Conservation (phyloP, 2,329 filamentous ascomycete species). For the Cladophialophora exuberans region DNA sequence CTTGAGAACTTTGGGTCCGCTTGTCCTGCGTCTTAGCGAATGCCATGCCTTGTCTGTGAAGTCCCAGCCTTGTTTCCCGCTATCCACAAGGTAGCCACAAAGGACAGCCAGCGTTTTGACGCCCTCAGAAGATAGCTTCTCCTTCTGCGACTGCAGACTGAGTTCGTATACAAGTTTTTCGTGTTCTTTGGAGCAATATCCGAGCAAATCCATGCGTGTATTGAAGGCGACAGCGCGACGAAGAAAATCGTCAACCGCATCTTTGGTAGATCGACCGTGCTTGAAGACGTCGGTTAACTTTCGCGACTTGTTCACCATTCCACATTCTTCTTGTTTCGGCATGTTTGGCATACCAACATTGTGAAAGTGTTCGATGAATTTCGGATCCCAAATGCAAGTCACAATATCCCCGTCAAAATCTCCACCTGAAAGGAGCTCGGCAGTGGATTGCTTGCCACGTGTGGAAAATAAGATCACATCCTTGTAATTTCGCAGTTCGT, state of each 20-base stretch:
- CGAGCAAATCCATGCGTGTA: conserved; percentile 51
- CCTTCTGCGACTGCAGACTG: conserved; percentile 43
- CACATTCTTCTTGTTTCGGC: conserved; percentile 48
- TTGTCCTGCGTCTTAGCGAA: conserved; percentile 2
- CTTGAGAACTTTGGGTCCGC: not conserved
- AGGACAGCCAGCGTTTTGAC: conserved; percentile 46
- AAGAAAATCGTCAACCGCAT: conserved; percentile 45
- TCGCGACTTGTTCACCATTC: conserved; percentile 49
- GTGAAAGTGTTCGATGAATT: conserved; percentile 54
- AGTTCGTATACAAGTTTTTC: conserved; percentile 54
- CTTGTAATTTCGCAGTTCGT: conserved; percentile 56
- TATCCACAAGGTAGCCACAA: conserved; percentile 51
- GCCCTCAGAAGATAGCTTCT: conserved; percentile 41
- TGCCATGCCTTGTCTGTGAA: conserved; percentile 46
- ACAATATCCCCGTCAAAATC: conserved; percentile 67
- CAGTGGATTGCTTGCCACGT: conserved; percentile 56
- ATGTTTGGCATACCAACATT: conserved; percentile 51
- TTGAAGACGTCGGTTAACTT: conserved; percentile 24
- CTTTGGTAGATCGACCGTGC: not conserved
- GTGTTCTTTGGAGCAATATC: conserved; percentile 55
- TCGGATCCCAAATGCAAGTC: conserved; percentile 64
- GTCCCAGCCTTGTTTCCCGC: conserved; percentile 48
- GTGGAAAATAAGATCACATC: conserved; percentile 63
- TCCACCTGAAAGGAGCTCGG: conserved; percentile 64
- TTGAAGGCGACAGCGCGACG: conserved; percentile 53